A percentile compares a stretch with the other conserved stretches of the same genome.
These are phyloP conservation scores for Picea mariana DNA, from an alignment of 83 land plant species.

Conservation along the genomic window DNA sequence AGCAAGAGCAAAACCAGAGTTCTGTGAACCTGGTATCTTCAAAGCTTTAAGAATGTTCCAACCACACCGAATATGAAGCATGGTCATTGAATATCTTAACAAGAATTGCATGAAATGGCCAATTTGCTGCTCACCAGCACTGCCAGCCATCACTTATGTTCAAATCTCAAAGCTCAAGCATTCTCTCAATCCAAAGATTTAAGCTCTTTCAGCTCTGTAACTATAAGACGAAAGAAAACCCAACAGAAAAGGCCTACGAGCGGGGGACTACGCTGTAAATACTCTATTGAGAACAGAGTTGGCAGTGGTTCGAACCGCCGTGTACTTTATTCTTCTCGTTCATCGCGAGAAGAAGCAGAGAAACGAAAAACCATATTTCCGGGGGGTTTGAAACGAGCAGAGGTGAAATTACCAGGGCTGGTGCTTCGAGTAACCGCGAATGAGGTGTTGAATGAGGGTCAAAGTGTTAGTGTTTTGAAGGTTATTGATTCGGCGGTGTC, in stretches of 20 bases:
- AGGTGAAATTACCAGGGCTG: slow-evolving; percentile 74
- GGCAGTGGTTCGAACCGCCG: too few species aligned
- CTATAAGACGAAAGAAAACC: background rate
- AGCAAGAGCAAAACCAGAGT: background rate
- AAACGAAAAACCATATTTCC: slow-evolving; percentile 61
- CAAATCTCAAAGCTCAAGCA: background rate
- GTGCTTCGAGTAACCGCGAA: slow-evolving; percentile 53
- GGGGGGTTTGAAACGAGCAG: slow-evolving; percentile 84
- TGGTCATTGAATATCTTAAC: background rate
- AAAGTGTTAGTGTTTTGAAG: slow-evolving; percentile 26
- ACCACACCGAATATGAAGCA: background rate
- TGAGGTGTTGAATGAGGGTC: slow-evolving; percentile 39
- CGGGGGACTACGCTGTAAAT: background rate
- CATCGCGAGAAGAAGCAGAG: background rate
- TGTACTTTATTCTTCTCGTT: too few species aligned
- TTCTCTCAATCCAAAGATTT: background rate
- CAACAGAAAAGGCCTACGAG: background rate
- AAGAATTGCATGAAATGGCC: slow-evolving; percentile 3
- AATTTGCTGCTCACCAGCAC: background rate
- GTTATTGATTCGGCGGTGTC: slow-evolving; percentile 58
- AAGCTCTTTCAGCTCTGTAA: background rate
- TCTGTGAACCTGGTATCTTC: background rate
- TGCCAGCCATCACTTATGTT: background rate
- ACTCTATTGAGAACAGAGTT: background rate
- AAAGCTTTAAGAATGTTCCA: background rate